Evolutionary conservation across 257 asterid species (phyloP).

Genomic region (Jacaranda copaia): DNA sequence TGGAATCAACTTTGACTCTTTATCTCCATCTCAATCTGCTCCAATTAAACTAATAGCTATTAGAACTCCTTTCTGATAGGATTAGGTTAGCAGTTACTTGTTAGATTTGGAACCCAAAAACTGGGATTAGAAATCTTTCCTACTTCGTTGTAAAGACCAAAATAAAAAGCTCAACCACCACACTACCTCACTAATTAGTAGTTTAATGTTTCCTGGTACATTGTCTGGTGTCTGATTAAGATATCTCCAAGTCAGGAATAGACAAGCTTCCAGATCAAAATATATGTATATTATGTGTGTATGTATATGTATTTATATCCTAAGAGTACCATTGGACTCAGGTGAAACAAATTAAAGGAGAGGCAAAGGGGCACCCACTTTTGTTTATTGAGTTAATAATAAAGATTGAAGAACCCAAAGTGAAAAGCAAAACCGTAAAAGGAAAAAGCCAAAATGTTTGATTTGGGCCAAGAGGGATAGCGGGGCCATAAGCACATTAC

Average conservation of each 20-base stretch:
- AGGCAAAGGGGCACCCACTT: background rate
- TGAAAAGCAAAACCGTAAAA: background rate
- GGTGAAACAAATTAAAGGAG: background rate
- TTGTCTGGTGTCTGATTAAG: background rate
- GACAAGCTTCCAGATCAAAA: background rate
- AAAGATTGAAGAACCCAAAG: background rate
- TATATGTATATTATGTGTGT: background rate
- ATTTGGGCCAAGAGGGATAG: background rate
- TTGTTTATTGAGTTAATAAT: background rate
- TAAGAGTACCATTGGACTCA: background rate
- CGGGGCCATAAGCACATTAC: background rate
- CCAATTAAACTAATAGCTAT: background rate
- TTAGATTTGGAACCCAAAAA: background rate
- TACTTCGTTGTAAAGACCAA: background rate
- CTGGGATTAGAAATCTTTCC: background rate
- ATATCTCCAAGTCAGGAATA: background rate
- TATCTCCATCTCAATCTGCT: background rate
- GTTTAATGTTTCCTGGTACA: background rate
- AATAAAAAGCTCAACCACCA: slow-evolving; percentile 16
- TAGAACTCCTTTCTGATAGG: background rate
- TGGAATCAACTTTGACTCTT: background rate
- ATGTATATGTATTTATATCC: background rate
- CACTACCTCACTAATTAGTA: background rate
- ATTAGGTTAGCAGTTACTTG: slow-evolving; percentile 17
- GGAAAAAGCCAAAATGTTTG: background rate